Percentiles rank a stretch among this genome's conserved stretches.
These are phyloP conservation scores for Aspergillus tubingensis DNA, from an alignment of 2,329 filamentous ascomycete species.

Conservation along the genomic window DNA sequence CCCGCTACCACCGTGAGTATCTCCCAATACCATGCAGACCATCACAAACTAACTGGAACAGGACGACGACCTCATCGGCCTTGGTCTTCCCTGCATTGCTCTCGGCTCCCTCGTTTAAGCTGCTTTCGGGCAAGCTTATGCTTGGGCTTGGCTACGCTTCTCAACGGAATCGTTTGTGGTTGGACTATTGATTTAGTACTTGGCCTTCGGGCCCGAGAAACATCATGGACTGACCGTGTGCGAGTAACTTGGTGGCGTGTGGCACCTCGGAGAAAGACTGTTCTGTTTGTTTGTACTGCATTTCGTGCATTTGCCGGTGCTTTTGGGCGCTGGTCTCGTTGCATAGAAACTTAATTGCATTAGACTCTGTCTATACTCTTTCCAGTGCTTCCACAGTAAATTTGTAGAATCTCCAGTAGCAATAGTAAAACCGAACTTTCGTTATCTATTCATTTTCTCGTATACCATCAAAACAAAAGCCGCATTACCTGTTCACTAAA, in stretches of 20 bases:
- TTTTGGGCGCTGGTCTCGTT: constrained; percentile 13
- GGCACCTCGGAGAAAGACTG: constrained; percentile 34
- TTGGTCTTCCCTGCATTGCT: constrained; percentile 42
- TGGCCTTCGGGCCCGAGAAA: constrained; percentile 21
- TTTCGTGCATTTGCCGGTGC: constrained; percentile 15
- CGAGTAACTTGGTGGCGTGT: constrained; percentile 31
- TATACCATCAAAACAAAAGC: no score
- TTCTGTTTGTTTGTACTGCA: constrained; percentile 21
- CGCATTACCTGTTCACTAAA: no score
- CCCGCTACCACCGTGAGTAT: constrained; percentile 33
- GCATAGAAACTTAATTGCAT: constrained; percentile 22
- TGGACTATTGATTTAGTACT: constrained; percentile 19
- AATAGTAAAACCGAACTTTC: no score
- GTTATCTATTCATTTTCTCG: no score
- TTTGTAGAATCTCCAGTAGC: no score
- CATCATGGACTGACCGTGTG: constrained; percentile 30
- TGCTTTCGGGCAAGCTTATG: background rate
- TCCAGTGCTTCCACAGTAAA: background rate
- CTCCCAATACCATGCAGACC: accelerated
- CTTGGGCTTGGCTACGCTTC: background rate
- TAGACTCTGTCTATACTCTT: constrained; percentile 13
- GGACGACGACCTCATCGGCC: constrained; percentile 37
- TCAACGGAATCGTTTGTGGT: constrained; percentile 12
- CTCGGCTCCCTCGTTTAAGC: constrained; percentile 43
- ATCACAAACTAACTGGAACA: constrained; percentile 17